Evolutionary conservation across 176 grass and related monocot genomes (phyloP), one percentile per base, ranked within the genome.

Genomic region (Musa acuminata): DNA sequence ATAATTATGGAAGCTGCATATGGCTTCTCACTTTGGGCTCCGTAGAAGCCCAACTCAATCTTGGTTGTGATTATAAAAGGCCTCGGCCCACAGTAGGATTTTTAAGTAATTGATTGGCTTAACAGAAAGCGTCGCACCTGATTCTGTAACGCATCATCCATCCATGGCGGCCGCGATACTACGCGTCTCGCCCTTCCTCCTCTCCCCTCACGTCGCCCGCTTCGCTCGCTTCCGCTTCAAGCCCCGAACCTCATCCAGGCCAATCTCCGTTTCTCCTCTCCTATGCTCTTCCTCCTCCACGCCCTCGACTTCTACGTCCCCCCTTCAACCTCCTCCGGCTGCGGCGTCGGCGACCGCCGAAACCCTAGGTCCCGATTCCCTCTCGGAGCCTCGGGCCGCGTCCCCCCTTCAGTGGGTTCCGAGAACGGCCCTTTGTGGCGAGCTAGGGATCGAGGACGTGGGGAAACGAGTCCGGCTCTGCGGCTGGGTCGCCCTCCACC

Each of bases 401-500:
- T 73, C 78, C 22, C 72, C 88, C 0, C 75, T 99, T 29, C 75
- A 82, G 69, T 99, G 95, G 95, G 81, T 89, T 0, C 52, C 72
- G 6, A 73, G 95, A 76, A 92, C 81, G 12, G 80, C 86, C 9
- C 67, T 85, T 72, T 99, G 95, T 72, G 88, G 90, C 8, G 82
- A 94, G 27, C 73, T 99, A 49, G 88, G 88, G 1, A 49, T 62
- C 0, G 74, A 29, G 1, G 95, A 94, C 55, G 95, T 92, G 0
- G 95, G 95, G 0, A 85, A 87, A 26, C 74, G 84, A 53, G 95
- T 99, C 20, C 53, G 78, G 75, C 84, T 99, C n/a, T 94, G 95
- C 64, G 90, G 95, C 13, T 99, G 95, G 95, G 95, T 99, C 54
- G 95, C 91, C 17, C 87, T 99, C 6, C 91, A 86, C 55, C 85